Evolutionary conservation across 129 eudicot species (phyloP).

Genomic region (Escallonia herrerae): DNA sequence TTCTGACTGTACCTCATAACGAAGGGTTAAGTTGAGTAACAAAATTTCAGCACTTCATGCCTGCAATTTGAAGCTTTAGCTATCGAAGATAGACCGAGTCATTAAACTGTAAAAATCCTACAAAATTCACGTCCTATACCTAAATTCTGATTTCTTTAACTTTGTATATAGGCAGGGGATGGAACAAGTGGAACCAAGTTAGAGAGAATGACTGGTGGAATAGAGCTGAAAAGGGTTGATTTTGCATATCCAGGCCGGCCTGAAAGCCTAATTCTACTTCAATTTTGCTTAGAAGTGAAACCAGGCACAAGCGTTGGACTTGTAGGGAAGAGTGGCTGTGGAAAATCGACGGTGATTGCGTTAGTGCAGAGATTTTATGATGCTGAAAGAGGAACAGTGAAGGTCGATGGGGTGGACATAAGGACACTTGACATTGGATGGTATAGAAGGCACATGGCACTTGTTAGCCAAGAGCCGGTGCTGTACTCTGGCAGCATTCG

Average conservation of each 20-base stretch:
- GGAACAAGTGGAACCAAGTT: constrained; percentile 25
- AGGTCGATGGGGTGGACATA: constrained; percentile 73
- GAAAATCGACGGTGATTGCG: constrained; percentile 82
- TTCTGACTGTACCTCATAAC: no score
- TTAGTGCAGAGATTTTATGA: constrained; percentile 80
- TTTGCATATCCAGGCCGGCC: constrained; percentile 78
- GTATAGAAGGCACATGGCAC: constrained; percentile 78
- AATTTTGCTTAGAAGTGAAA: constrained; percentile 68
- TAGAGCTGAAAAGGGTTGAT: constrained; percentile 69
- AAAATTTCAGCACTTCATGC: no score
- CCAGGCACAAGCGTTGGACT: constrained; percentile 79
- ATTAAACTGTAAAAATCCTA: no score
- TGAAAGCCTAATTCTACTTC: constrained; percentile 42
- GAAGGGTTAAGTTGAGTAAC: no score
- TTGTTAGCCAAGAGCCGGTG: constrained; percentile 94
- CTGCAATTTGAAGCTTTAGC: no score
- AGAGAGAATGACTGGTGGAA: constrained; percentile 46
- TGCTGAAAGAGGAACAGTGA: constrained; percentile 58
- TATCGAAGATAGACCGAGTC: no score
- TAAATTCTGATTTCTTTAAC: neutral
- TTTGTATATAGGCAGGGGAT: constrained; percentile 23
- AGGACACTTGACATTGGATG: constrained; percentile 59
- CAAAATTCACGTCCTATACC: no score
- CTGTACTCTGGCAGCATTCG: constrained; percentile 70
- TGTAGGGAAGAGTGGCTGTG: constrained; percentile 96